Base-by-base conservation (phyloP, 2,329 filamentous ascomycete genomes). In the Keithomyces neogunnii region DNA sequence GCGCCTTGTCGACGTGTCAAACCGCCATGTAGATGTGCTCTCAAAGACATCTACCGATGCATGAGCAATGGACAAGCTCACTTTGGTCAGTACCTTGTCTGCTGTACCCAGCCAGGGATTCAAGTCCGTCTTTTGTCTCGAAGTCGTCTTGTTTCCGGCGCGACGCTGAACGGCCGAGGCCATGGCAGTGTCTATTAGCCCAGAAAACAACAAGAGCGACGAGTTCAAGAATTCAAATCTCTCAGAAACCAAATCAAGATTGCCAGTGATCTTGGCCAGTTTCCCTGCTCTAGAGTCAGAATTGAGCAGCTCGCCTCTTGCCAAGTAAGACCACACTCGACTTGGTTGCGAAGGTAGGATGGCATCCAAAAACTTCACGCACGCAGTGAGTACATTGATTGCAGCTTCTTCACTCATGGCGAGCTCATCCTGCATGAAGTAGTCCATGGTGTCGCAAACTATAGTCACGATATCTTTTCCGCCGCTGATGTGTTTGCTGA, bases 321-420 rank as follows among this genome's bases (percentile, higher is more conserved):
- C 82, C 60, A 99, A 78, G 64, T 92, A 88, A 3, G 92, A 90
- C 91, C 93, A 97, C 5, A 96, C 84, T 53, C 91, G 79, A 51
- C 86, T 87, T 0, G 93, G 92, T 48, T 86, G 81, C n/a, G 79
- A 86, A 59, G 78, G 75, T 30, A 93, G 68, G 19, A 95, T 72
- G 3, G 85, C 82, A 58, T 86, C 80, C 38, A 95, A 72, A 61
- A 97, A 96, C 49, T 89, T 85, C 28, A 91, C 70, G 63, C 89
- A 95, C 29, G 87, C 82, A 9, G 74, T 73, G 51, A 85, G 66
- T 46, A 91, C 77, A 2, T 85, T 75, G 31, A 95, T 75, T 36
- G 83, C 80, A 42, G 84, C 69, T 9, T 82, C 80, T 40, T 84
- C 82, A n/a, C 80, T 76, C 38, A 77, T 73, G 11, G 68, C 66